A percentile compares a stretch with the other conserved stretches of the same genome.
Conservation (phyloP, 2,329 filamentous ascomycete genomes). For the Pseudocercospora fijiensis region DNA sequence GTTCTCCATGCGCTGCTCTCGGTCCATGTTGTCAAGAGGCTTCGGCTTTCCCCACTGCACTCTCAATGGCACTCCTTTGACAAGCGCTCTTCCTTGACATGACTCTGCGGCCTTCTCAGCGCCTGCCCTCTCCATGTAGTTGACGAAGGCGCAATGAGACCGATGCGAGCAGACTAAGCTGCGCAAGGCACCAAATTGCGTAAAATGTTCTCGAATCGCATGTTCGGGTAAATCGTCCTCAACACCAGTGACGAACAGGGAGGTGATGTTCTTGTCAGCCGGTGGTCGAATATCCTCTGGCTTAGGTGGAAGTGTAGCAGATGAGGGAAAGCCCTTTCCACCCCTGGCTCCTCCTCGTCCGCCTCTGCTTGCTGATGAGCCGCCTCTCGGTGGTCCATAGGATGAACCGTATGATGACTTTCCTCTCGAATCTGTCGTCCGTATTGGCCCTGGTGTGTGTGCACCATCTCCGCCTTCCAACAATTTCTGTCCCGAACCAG, state of each 20-base stretch:
- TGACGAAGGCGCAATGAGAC: slow-evolving; percentile 95
- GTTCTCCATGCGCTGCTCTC: slow-evolving; percentile 78
- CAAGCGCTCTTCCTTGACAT: slow-evolving; percentile 83
- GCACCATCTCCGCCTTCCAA: slow-evolving; percentile 42
- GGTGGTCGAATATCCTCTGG: slow-evolving; percentile 86
- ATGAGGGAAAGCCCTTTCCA: slow-evolving; percentile 64
- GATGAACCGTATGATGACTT: slow-evolving; percentile 37
- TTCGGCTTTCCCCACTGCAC: slow-evolving; percentile 93
- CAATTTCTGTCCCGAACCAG: slow-evolving; percentile 43
- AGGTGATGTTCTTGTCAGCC: slow-evolving; percentile 79
- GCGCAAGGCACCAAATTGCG: slow-evolving; percentile 82
- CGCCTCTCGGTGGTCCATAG: slow-evolving; percentile 27
- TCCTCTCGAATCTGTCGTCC: slow-evolving; percentile 62
- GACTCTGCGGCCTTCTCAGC: slow-evolving; percentile 83
- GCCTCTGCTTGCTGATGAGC: slow-evolving; percentile 32
- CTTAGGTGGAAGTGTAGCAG: slow-evolving; percentile 72
- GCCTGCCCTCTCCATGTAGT: slow-evolving; percentile 79
- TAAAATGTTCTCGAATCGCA: slow-evolving; percentile 87
- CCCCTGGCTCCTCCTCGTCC: slow-evolving; percentile 45
- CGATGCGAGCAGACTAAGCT: slow-evolving; percentile 95
- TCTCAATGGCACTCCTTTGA: slow-evolving; percentile 84
- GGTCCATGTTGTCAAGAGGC: slow-evolving; percentile 86
- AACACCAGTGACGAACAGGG: slow-evolving; percentile 89
- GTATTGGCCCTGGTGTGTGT: slow-evolving; percentile 67
- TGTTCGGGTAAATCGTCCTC: slow-evolving; percentile 95